phyloP scores from a whole-genome alignment of 176 grass and related monocot species.

The Bromus sterilis region DNA sequence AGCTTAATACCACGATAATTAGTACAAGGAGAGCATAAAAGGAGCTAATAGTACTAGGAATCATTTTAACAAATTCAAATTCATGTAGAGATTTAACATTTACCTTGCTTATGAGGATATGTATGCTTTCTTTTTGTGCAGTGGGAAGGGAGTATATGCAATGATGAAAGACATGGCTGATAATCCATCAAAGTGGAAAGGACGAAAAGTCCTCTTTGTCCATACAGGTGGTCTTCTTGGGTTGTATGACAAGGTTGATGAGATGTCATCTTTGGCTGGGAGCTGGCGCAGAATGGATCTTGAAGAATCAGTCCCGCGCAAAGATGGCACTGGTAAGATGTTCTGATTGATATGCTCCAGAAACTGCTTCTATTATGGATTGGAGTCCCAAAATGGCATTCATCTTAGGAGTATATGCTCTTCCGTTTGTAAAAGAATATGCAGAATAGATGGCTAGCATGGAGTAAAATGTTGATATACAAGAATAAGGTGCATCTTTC shows the following conservation, averaged over 20 bases:
- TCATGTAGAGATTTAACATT: not conserved
- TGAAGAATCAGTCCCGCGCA: slow-evolving; percentile 53
- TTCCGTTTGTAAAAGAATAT: slow-evolving; percentile 7
- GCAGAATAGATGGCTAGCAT: not conserved
- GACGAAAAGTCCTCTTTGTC: slow-evolving; percentile 70
- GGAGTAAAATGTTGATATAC: not conserved
- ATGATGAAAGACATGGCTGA: slow-evolving; percentile 73
- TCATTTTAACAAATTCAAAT: not conserved
- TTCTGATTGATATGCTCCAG: slow-evolving; percentile 44
- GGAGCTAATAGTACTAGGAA: too few species aligned
- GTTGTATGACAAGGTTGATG: slow-evolving; percentile 77
- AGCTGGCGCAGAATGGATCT: slow-evolving; percentile 84
- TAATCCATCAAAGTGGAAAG: slow-evolving; percentile 73
- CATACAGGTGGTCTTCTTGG: slow-evolving; percentile 91
- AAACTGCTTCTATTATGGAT: not conserved
- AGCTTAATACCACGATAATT: too few species aligned
- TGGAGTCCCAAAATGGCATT: not conserved
- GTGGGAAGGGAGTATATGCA: slow-evolving; percentile 66
- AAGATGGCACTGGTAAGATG: slow-evolving; percentile 91
- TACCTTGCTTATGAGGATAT: not conserved
- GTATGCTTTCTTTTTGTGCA: slow-evolving; percentile 18
- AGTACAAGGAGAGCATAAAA: too few species aligned
- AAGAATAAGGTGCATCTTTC: slow-evolving; percentile 24
- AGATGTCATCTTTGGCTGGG: slow-evolving; percentile 56
- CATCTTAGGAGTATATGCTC: not conserved